phyloP scores from a whole-genome alignment of 345 rosid species.

The Gossypium sturtianum region DNA sequence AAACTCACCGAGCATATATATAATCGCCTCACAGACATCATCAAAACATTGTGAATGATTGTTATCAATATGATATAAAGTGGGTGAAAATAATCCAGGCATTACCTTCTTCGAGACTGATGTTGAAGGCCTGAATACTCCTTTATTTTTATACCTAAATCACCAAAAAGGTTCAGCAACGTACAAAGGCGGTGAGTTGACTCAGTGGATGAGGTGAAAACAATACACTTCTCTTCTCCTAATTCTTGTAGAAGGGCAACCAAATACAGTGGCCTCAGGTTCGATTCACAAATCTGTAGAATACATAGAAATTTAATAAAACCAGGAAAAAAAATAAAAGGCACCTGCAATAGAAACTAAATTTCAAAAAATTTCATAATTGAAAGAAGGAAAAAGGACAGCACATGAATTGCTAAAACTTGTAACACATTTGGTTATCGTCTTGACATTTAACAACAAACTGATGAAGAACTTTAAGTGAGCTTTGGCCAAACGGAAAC shows the following conservation, averaged over 20 bases:
- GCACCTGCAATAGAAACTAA: neutral
- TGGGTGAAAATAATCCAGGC: constrained; percentile 1
- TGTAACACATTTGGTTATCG: neutral
- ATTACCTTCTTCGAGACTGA: constrained; percentile 77
- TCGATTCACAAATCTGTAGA: constrained; percentile 66
- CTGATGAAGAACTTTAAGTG: neutral
- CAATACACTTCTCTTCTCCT: constrained; percentile 74
- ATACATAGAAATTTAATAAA: neutral
- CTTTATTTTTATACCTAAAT: constrained; percentile 62
- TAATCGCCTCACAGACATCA: neutral
- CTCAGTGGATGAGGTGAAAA: constrained; percentile 84
- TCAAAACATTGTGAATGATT: neutral
- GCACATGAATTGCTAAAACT: neutral
- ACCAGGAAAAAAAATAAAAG: neutral
- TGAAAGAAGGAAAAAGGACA: neutral
- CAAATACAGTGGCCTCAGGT: constrained; percentile 71
- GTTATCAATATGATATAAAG: constrained; percentile 5
- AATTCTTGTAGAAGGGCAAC: constrained; percentile 68
- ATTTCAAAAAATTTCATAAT: constrained; percentile 5
- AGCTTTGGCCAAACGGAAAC: neutral
- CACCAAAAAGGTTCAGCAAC: constrained; percentile 69
- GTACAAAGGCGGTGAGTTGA: constrained; percentile 80
- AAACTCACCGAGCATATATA: neutral
- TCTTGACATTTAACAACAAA: neutral
- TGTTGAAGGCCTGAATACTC: constrained; percentile 84